phyloP scores from a whole-genome alignment of 805 yeast genomes.

The Wilhelminamyces savonicus region DNA sequence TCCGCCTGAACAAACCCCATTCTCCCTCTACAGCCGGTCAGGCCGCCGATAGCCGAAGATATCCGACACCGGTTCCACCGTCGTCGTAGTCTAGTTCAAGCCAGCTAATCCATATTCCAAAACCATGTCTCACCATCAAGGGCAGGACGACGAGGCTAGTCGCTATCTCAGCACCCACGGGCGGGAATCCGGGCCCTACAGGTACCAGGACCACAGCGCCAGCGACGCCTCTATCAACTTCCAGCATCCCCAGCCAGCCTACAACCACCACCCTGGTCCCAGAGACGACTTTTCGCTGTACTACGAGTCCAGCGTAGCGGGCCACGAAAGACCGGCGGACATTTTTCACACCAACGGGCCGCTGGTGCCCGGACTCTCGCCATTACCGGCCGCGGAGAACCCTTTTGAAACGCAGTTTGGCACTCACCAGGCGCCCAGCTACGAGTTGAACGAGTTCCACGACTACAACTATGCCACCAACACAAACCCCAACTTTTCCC shows the following conservation, averaged over 20 bases:
- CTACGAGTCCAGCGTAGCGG: conserved; percentile 12
- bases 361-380: conserved; percentile 10
- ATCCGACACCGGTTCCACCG: no score
- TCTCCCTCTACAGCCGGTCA: no score
- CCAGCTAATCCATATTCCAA: no score
- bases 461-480: conserved; percentile 8
- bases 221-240: conserved; percentile 17
- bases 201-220: no score
- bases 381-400: conserved; percentile 7
- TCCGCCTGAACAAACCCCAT: no score
- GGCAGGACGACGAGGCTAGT: no score
- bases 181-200: no score
- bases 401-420: conserved; percentile 8
- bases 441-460: conserved; percentile 17
- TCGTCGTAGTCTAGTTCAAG: no score
- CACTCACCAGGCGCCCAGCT: conserved; percentile 5
- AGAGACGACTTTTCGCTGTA: conserved; percentile 17
- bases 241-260: conserved; percentile 22
- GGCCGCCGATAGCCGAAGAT: no score
- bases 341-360: conserved; percentile 17
- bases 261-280: conserved; percentile 7
- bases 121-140: no score
- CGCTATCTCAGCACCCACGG: no score
- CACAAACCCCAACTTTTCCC: conserved; percentile 16
- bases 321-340: conserved; percentile 16